A percentile compares a stretch with the other conserved stretches of the same genome.
Conservation (phyloP, 179 eudicot genomes). For the Pouteria campechiana region DNA sequence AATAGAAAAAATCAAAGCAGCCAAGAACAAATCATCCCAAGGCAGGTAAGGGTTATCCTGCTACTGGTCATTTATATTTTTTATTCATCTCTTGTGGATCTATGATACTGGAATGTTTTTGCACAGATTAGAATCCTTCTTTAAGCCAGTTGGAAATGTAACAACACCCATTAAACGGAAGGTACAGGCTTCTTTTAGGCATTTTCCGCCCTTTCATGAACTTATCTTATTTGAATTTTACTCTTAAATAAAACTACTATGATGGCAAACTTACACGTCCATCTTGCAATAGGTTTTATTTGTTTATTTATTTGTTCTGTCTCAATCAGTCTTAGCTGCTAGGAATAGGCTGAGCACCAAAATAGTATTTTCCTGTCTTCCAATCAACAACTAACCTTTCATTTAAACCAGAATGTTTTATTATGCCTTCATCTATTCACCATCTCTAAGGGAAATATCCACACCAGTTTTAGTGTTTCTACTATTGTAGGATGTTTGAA, state of each 20-base stretch:
- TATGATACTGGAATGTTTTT: slow-evolving; percentile 4
- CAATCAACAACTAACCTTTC: too few relatives aligned
- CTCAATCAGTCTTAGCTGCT: background rate
- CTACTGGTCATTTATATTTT: background rate
- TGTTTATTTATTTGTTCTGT: background rate
- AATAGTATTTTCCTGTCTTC: too few relatives aligned
- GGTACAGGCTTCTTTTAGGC: slow-evolving; percentile 32
- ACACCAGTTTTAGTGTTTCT: background rate
- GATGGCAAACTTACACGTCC: background rate
- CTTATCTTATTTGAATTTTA: background rate
- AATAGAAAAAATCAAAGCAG: slow-evolving; percentile 86
- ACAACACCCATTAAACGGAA: slow-evolving; percentile 69
- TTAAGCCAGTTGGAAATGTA: slow-evolving; percentile 55
- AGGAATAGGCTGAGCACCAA: too few relatives aligned
- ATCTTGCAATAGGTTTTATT: background rate
- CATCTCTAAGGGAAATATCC: background rate
- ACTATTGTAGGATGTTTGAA: too few relatives aligned
- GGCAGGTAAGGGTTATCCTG: slow-evolving; percentile 49
- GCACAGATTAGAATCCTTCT: slow-evolving; percentile 82
- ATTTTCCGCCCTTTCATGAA: background rate
- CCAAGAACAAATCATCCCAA: slow-evolving; percentile 71
- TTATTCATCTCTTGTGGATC: background rate
- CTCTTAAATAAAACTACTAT: background rate
- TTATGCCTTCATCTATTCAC: too few relatives aligned
- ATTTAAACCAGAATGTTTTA: too few relatives aligned